Percentiles rank a stretch among this genome's conserved stretches.
Conservation (phyloP, 192 early-diverging fungal species). For the Cladochytrium replicatum region DNA sequence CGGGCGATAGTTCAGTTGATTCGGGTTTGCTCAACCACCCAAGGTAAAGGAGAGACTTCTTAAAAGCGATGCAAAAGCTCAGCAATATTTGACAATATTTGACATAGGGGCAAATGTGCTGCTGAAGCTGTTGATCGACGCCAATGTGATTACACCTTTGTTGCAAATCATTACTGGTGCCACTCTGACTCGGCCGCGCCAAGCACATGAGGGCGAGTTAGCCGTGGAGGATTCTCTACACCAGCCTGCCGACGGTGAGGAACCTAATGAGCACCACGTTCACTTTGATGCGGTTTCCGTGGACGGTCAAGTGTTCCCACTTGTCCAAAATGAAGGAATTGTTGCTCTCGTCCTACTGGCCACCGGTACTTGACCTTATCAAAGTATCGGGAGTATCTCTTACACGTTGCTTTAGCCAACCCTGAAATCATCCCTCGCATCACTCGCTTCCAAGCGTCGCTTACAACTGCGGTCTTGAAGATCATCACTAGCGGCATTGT, state of each 20-base stretch:
- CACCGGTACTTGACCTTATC: conserved; percentile 15
- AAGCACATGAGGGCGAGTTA: background rate
- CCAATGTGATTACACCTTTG: conserved; percentile 27
- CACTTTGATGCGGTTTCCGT: conserved; percentile 45
- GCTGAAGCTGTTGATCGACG: conserved; percentile 24
- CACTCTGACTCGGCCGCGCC: conserved; percentile 19
- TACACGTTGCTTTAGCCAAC: conserved; percentile 10
- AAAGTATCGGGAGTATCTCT: background rate
- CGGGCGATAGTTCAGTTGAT: conserved; percentile 37
- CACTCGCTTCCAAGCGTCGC: conserved; percentile 18
- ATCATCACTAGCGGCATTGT: conserved; percentile 26
- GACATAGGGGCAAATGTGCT: conserved; percentile 3
- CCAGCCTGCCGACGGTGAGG: conserved; percentile 1
- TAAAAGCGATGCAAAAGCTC: conserved; percentile 6
- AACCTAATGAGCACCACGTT: conserved; percentile 30
- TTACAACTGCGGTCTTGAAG: conserved; percentile 19
- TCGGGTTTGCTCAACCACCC: conserved; percentile 17
- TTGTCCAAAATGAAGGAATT: conserved; percentile 44
- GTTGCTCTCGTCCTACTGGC: conserved; percentile 32
- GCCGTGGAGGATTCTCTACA: background rate
- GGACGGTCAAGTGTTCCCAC: conserved; percentile 34
- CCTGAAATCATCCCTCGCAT: conserved; percentile 21
- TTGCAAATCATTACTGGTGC: conserved; percentile 44
- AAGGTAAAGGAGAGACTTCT: conserved; percentile 16
- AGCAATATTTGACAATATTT: conserved; percentile 8